These are phyloP conservation scores for Closterium sp. DNA, from an alignment of 139 green algal genomes.

Conservation along the genomic window DNA sequence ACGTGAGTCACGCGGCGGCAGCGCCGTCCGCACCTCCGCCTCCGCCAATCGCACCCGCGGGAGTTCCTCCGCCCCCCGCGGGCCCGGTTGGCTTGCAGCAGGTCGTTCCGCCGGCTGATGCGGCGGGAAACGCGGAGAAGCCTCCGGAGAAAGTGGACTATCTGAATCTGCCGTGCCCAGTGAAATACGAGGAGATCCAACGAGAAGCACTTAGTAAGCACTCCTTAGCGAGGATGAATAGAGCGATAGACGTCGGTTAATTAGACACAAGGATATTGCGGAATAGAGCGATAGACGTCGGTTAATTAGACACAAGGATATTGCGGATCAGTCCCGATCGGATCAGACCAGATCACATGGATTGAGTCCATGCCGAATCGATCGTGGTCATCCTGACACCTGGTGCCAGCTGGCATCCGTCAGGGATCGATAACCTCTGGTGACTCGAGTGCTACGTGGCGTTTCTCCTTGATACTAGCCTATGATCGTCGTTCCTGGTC, in stretches of 20 bases:
- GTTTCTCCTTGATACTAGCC: too few relatives aligned
- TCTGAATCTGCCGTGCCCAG: constrained; percentile 33
- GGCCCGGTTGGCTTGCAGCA: background rate
- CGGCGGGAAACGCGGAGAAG: constrained; percentile 2
- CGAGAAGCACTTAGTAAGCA: constrained; percentile 45
- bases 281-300: background rate
- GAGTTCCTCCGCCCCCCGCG: background rate
- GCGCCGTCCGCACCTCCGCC: constrained; percentile 13
- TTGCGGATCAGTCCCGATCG: background rate
- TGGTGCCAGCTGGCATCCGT: background rate
- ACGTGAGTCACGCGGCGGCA: constrained; percentile 26
- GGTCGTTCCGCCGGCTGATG: background rate
- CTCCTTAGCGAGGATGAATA: background rate
- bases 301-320: background rate
- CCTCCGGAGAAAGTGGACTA: constrained; percentile 31
- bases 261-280: background rate
- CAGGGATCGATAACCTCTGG: background rate
- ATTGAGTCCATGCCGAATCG: too few relatives aligned
- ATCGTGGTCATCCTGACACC: background rate
- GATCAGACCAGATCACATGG: background rate
- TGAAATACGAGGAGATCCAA: constrained; percentile 52
- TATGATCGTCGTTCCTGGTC: background rate
- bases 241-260: background rate
- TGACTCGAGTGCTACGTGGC: background rate
- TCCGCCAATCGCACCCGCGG: background rate